Conservation (phyloP, 495 filamentous ascomycete species). For the Aspergillus mulundensis region DNA sequence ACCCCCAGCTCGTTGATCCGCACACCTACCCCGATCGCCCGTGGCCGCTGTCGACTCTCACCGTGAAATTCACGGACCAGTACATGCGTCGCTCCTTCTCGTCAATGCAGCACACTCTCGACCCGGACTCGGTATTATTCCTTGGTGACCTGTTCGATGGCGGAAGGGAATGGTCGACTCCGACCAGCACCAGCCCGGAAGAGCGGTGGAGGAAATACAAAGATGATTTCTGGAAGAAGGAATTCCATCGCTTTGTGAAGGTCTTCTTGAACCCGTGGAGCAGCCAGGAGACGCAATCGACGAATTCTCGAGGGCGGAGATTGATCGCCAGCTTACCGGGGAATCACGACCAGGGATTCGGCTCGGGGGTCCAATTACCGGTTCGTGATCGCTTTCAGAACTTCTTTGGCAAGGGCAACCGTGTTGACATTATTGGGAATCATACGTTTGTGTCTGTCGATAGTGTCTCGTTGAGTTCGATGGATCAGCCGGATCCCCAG, state of each 20-base stretch:
- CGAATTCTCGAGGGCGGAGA: conserved; percentile 48
- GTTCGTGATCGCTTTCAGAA: conserved; percentile 79
- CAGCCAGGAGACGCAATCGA: conserved; percentile 33
- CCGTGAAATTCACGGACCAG: conserved; percentile 78
- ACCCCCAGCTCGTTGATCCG: conserved; percentile 96
- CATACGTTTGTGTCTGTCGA: conserved; percentile 95
- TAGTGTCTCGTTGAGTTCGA: conserved; percentile 77
- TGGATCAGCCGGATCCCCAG: conserved; percentile 47
- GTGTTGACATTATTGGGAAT: conserved; percentile 86
- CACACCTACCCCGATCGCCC: conserved; percentile 94
- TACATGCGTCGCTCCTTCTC: conserved; percentile 80
- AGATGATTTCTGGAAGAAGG: conserved; percentile 73
- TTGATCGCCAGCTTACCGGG: conserved; percentile 82
- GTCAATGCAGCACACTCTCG: conserved; percentile 61
- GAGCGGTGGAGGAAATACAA: conserved; percentile 72
- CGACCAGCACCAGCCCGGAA: conserved; percentile 59
- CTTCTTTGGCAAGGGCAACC: conserved; percentile 86
- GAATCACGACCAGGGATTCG: conserved; percentile 97
- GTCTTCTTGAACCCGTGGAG: conserved; percentile 72
- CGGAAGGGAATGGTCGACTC: conserved; percentile 87
- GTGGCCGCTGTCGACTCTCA: conserved; percentile 78
- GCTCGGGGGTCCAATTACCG: conserved; percentile 69
- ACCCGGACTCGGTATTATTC: conserved; percentile 82
- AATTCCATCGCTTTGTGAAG: conserved; percentile 72
- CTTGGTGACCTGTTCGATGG: conserved; percentile 96